Base-by-base conservation (phyloP, 129 eudicot species). In the Saposhnikovia divaricata region DNA sequence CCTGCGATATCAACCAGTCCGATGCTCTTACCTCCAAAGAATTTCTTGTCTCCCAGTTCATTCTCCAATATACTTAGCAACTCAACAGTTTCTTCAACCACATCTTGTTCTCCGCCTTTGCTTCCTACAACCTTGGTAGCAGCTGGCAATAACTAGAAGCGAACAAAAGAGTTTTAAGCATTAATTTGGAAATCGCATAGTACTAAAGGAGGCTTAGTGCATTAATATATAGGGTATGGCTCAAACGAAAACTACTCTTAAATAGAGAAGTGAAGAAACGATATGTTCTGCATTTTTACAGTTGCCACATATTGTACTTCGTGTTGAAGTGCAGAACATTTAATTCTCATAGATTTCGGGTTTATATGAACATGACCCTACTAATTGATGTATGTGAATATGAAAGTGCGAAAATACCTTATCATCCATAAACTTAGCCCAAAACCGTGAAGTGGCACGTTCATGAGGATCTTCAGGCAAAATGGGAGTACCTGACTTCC, bases 381-480 rank as follows among this genome's bases (percentile, higher is more conserved):
- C 21, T 48, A 2, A 9, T 47, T 10, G 16, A 11, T 47, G 51
- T 47, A 14, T 13, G 13, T 47, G 51, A 47, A 12, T 3, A 48
- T 13, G 5, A 13, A 57, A 0, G 37, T 34, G 1, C 37, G 28
- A 21, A 57, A 11, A 57, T 57, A 61, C 69, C 69, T n/a, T 61
- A 10, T 61, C 6, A 61, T 61, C 69, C 15, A 61, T 8, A 15
- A 61, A 81, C 13, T 78, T 81, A 85, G 77, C 77, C 77, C 89
- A 88, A 65, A 88, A 88, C 66, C 91, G 87, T 2, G 87, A 87
- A 78, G 37, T 77, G 59, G 91, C 86, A 72, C 79, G 79, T 12
- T 79, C 89, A 79, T 81, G 80, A 43, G 91, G 89, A 37, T 85
- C 78, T 37, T 80, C 15, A 72, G 89, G 89, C 47, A 88, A 21